Evolutionary conservation across 2,329 filamentous ascomycete genomes (phyloP).

Genomic region (Grosmannia penicillata): DNA sequence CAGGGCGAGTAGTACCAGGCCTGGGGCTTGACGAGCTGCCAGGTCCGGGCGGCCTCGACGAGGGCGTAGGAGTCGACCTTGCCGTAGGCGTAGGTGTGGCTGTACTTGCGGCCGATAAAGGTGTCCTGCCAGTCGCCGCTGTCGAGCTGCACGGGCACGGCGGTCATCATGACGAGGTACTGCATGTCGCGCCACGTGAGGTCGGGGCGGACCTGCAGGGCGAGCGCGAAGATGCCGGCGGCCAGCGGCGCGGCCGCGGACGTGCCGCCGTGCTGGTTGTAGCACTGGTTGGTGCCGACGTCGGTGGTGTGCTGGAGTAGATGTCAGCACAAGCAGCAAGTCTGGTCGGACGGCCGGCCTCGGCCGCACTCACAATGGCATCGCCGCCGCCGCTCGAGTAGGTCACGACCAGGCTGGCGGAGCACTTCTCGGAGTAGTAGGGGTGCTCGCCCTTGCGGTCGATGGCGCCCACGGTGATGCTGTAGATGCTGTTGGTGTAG

Average conservation of each 20-base stretch:
- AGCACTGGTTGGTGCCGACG: conserved; percentile 71
- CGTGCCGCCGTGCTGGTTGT: conserved; percentile 74
- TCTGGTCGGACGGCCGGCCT: too few relatives aligned
- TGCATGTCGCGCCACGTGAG: conserved; percentile 90
- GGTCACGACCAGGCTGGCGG: conserved; percentile 86
- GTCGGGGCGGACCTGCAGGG: conserved; percentile 71
- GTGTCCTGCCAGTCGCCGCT: conserved; percentile 68
- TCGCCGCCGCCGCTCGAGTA: conserved; percentile 87
- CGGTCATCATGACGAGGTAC: conserved; percentile 74
- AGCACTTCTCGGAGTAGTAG: conserved; percentile 93
- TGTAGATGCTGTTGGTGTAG: conserved; percentile 99
- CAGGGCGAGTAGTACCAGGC: conserved; percentile 90
- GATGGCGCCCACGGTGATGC: conserved; percentile 88
- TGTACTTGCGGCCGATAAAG: conserved; percentile 69
- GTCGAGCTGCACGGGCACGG: conserved; percentile 63
- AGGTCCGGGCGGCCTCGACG: conserved; percentile 73
- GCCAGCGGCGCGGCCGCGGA: conserved; percentile 89
- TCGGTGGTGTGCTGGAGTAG: conserved; percentile 68
- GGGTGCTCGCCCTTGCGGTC: conserved; percentile 79
- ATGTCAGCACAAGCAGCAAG: not conserved
- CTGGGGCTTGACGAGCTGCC: conserved; percentile 84
- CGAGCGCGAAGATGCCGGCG: conserved; percentile 81
- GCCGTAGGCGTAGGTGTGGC: conserved; percentile 89
- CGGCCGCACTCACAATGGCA: conserved; percentile 46
- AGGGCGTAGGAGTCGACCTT: conserved; percentile 82